Evolutionary conservation across 2,329 filamentous ascomycete species (phyloP), one percentile per base, ranked within the genome.

Genomic region (Nectriaceae sp.): DNA sequence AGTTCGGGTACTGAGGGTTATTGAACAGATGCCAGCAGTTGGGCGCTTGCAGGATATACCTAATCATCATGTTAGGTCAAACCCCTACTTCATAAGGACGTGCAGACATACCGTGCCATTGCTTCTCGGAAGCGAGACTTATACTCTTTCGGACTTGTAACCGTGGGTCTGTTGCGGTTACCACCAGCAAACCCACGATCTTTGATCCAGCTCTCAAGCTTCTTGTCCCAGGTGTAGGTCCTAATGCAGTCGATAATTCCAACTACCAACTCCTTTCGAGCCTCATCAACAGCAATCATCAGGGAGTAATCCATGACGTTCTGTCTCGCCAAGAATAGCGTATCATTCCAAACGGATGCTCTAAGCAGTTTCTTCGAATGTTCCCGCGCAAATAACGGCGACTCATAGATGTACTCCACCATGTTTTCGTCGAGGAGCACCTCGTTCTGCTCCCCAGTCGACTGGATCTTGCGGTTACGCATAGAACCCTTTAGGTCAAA

Each of bases 201-300:
- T 71, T 99, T 99, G 79, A 99, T 97, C 94, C 94, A 99, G 46
- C 88, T 94, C 74, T 99, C 94, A n/a, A 99, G 82, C 67, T 97
- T 97, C 78, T 99, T 99, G 75, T 99, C 94, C 91, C 94, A 99
- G 0, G 94, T 99, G 67, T 97, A 99, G 0, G 94, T 99, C 46
- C 94, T 85, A 58, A 99, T 97, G 68, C 94, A 97, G 68, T 99
- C 93, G 56, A 99, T 97, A 63, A 99, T 97, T 4, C 94, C 94
- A 2, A 99, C 92, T 13, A 97, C 90, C 13, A 99, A 82, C 71
- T 99, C 93, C 62, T 93, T 92, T 54, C 85, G 83, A 31, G 80
- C 79, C 67, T 97, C 94, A 63, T 99, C 93, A 38, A 99, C 95
- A 1, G 93, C 95, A 46, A 97, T 92, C 94, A 99, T 99, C 38